Conservation (phyloP, 305 asterid species). For the Ilex paraguariensis region DNA sequence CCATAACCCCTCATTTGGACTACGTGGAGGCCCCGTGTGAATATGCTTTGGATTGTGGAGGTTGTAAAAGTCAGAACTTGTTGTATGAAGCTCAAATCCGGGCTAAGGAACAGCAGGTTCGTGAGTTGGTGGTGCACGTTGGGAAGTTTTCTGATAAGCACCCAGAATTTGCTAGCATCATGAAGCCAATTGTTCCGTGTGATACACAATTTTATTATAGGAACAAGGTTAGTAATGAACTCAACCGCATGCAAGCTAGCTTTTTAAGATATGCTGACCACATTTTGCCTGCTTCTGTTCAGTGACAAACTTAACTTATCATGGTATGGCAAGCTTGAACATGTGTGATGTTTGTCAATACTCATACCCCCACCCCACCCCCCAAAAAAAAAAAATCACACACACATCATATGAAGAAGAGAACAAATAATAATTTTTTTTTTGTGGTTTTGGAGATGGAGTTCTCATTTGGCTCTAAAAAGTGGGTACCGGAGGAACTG, state of each 20-base stretch:
- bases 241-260: background rate
- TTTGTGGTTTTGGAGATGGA: conserved; percentile 73
- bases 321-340: background rate
- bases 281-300: background rate
- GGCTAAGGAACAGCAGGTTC: conserved; percentile 85
- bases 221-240: conserved; percentile 61
- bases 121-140: conserved; percentile 65
- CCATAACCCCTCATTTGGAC: conserved; percentile 68
- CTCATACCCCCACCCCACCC: too few species aligned
- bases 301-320: background rate
- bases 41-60: conserved; percentile 85
- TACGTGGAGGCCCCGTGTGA: conserved; percentile 89
- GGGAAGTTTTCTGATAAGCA: conserved; percentile 64
- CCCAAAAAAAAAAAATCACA: too few species aligned
- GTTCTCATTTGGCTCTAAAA: conserved; percentile 82
- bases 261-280: background rate
- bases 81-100: conserved; percentile 77
- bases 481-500: conserved; percentile 76
- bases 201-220: conserved; percentile 86
- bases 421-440: conserved; percentile 3
- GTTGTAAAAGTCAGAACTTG: conserved; percentile 89
- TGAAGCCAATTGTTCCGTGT: conserved; percentile 93
- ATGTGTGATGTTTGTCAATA: background rate
- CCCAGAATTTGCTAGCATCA: conserved; percentile 39
- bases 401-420: background rate